A percentile compares a stretch with the other conserved stretches of the same genome.
phyloP scores from a whole-genome alignment of 2,329 filamentous ascomycete genomes.

The Pseudogymnoascus sp. region DNA sequence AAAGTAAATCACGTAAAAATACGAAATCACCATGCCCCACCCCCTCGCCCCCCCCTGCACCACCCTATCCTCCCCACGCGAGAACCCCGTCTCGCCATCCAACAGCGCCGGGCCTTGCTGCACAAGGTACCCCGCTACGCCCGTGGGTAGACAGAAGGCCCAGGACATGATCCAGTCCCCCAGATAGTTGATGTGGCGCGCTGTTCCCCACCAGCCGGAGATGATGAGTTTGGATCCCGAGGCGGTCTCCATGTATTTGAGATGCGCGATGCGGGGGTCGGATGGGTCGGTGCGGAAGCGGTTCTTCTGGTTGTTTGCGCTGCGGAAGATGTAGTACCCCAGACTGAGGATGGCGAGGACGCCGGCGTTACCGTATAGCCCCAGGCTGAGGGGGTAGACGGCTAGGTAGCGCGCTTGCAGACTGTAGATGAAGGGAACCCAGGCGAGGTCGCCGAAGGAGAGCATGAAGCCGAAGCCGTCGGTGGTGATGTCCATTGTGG shows the following conservation, averaged over 20 bases:
- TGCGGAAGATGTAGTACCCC: constrained; percentile 88
- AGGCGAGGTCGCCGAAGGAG: constrained; percentile 82
- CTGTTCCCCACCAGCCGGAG: constrained; percentile 87
- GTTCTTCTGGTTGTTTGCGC: constrained; percentile 94
- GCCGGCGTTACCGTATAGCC: constrained; percentile 53
- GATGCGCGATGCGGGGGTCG: constrained; percentile 69
- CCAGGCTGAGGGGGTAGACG: constrained; percentile 73
- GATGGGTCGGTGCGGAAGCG: constrained; percentile 80
- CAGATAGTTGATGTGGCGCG: constrained; percentile 91
- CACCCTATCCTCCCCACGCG: constrained; percentile 30
- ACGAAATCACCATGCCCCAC: constrained; percentile 82
- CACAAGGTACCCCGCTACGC: constrained; percentile 73
- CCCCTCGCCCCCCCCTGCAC: constrained; percentile 62
- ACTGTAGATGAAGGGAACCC: constrained; percentile 86
- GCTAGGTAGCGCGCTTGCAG: constrained; percentile 79
- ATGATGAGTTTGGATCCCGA: constrained; percentile 73
- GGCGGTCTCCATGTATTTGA: constrained; percentile 80
- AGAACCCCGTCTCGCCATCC: constrained; percentile 46
- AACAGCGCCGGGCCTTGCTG: constrained; percentile 40
- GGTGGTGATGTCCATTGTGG: constrained; percentile 87
- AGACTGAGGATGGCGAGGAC: constrained; percentile 60
- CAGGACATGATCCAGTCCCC: constrained; percentile 93
- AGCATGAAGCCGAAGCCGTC: constrained; percentile 97
- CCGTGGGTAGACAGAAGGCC: constrained; percentile 83
- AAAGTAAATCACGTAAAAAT: constrained; percentile 94